These are phyloP conservation scores for Cladosporium sp. DNA, from an alignment of 2,329 filamentous ascomycete genomes.

Conservation along the genomic window DNA sequence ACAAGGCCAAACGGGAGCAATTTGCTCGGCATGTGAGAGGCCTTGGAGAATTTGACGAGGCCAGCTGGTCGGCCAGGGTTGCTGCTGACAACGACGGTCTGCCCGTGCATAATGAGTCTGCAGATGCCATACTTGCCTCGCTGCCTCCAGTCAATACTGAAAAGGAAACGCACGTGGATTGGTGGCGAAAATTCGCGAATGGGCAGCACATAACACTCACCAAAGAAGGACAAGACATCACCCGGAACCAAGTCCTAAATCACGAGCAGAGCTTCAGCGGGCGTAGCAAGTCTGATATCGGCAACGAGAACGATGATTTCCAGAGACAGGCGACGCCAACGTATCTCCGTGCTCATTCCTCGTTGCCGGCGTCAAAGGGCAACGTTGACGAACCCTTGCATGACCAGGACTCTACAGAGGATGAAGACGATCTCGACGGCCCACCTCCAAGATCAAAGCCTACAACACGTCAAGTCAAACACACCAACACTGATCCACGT, in stretches of 20 bases:
- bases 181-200: conserved; percentile 40
- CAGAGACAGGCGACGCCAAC: conserved; percentile 32
- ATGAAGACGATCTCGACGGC: conserved; percentile 44
- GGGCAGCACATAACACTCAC: conserved; percentile 9
- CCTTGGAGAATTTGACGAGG: conserved; percentile 55
- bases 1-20: conserved; percentile 48
- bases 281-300: not conserved
- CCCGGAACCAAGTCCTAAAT: not conserved
- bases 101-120: not conserved
- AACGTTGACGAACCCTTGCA: not conserved
- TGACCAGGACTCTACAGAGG: conserved; percentile 42
- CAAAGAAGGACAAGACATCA: not conserved
- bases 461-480: not conserved
- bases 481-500: not conserved
- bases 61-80: conserved; percentile 40
- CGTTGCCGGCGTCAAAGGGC: not conserved
- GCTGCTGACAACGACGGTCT: not conserved
- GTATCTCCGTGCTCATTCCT: conserved; percentile 22
- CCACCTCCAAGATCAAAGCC: conserved; percentile 23
- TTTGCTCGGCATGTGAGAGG: conserved; percentile 58
- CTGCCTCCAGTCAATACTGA: conserved; percentile 16
- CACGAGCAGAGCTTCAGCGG: not conserved
- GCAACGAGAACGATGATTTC: conserved; percentile 28
- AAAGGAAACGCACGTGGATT: conserved; percentile 33
- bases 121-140: conserved; percentile 5